Evolutionary conservation across 2,329 filamentous ascomycete genomes (phyloP), one percentile per base, ranked within the genome.

Genomic region (Monilinia laxa): DNA sequence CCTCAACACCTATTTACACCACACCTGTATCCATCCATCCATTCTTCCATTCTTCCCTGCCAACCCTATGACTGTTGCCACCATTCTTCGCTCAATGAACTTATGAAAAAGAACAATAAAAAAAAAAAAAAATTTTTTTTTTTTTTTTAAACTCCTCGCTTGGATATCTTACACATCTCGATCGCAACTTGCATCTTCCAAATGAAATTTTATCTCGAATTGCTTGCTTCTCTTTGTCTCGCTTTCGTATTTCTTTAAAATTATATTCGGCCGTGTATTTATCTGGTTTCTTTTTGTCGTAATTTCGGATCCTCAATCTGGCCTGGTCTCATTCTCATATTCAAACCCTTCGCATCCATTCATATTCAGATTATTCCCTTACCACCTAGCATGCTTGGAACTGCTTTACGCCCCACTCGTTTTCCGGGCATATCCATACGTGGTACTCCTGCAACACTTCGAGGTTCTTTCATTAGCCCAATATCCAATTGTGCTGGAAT

Each of bases 371-470:
- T 55, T 23, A 64, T 23, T 42, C 63, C 63, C 23, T 23, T 45
- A 7, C n/a, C 51, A 38, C 74, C 73, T 23, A 78, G 68, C 67
- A 78, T 64, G 68, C 76, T 78, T 6, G 76, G 76, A 1, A 78
- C 75, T 10, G 75, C 75, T 64, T 78, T 78, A 14, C 76, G 67
- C 2, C 75, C 73, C 2, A 77, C 73, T 64, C 71, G 69, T 66
- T 75, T 76, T 0, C 74, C 74, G 16, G 75, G 72, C 25, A 73
- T 59, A 65, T 77, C 76, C 23, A 84, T 82, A 45, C 85, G 80
- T 31, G 93, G 93, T n/a, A 93, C 88, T 47, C 93, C 93, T 77
- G 96, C 92, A 51, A 97, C 94, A 69, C 91, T 88, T 67, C 93
- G 86, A 40, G 93, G 93, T 78, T 97, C 93, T 77, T 92, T 92